Conservation (phyloP, 345 rosid species). For the rapeseed (Brassica napus) region Da-Ae NC_063448.1:21153501-21154000, state of each 20-base stretch:
- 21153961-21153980: not conserved
- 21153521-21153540: too few relatives aligned
- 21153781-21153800: slow-evolving; percentile 17
- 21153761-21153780: slow-evolving; percentile 25
- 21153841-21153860: not conserved
- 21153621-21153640: slow-evolving; percentile 2
- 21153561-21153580: slow-evolving; percentile 5
- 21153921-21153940: not conserved
- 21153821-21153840: not conserved
- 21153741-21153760: slow-evolving; percentile 24
- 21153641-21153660: slow-evolving; percentile 16
- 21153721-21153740: slow-evolving; percentile 31
- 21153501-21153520: too few relatives aligned
- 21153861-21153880: not conserved
- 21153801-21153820: slow-evolving; percentile 15
- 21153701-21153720: slow-evolving; percentile 39
- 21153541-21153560: not conserved
- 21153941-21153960: not conserved
- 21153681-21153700: slow-evolving; percentile 9
- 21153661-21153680: slow-evolving; percentile 31
- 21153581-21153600: slow-evolving; percentile 9
- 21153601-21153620: slow-evolving; percentile 15
- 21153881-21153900: not conserved
- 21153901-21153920: not conserved
- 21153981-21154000: not conserved